Base-by-base conservation (phyloP, 345 rosid genomes). In the Geranium rotundifolium region DNA sequence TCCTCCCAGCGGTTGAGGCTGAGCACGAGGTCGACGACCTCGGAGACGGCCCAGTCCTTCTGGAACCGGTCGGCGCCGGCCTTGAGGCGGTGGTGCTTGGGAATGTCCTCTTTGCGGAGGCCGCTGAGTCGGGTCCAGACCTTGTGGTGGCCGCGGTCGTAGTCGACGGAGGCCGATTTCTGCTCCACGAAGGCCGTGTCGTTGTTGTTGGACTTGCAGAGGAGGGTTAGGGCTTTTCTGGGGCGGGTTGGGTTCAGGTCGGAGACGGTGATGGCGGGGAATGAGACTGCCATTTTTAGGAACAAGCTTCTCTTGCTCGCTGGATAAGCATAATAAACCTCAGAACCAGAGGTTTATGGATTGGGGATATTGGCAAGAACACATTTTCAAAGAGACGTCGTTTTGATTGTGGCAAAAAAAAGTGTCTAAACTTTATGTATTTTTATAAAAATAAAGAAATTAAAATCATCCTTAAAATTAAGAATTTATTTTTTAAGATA, bases 41-140 rank as follows among this genome's bases (percentile, higher is more conserved):
- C 84, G 20, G 95, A 84, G n/a, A 91, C 73, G 19, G 72, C 71
- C 95, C 91, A 91, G 80, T 91, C 95, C 78, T 77, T 85, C 80
- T 91, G 96, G 79, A 88, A 86, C 69, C 92, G 78, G 69, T 91
- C 85, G 30, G 76, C 78, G 59, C 75, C 74, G 1, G 84, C 90
- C 2, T 80, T 73, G 19, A 87, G 30, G 37, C 89, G 83, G 71
- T 86, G 71, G 9, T 85, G 87, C 68, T 73, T 80, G 5, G 87
- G 82, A 0, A 89, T 75, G 56, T 91, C 85, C 34, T 75, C 67
- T 80, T 86, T 86, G 56, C 83, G 64, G 69, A 85, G 64, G 52
- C 98, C 98, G 63, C 70, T 69, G 41, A 88, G 70, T 2, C 76
- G 85, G 65, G 87, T 80, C 34, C 79, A 77, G 54, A 86, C 87